phyloP scores from a whole-genome alignment of 495 filamentous ascomycete species.

The Aspergillus cavernicola region DNA sequence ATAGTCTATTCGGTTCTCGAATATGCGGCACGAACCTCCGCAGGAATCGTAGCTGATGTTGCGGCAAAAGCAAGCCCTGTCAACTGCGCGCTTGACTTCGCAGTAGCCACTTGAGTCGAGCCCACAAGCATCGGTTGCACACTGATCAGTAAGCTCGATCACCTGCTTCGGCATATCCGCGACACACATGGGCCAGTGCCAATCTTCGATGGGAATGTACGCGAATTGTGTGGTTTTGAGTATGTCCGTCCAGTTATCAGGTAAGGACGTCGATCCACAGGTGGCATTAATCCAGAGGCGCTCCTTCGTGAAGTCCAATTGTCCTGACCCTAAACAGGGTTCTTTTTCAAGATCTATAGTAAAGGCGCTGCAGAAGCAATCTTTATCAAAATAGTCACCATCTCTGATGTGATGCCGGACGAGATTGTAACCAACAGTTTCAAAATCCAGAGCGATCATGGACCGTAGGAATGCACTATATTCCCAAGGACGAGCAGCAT shows the following conservation, averaged over 20 bases:
- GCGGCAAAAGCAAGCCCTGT: slow-evolving; percentile 19
- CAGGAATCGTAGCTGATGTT: slow-evolving; percentile 16
- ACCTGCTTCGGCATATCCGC: slow-evolving; percentile 10
- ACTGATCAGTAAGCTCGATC: slow-evolving; percentile 8
- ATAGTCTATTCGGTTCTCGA: slow-evolving; percentile 16
- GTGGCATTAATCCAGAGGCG: slow-evolving; percentile 13
- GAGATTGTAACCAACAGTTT: slow-evolving; percentile 14
- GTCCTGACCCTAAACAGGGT: slow-evolving; percentile 4
- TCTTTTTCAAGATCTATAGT: slow-evolving; percentile 2
- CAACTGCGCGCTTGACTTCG: slow-evolving; percentile 9
- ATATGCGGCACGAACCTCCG: slow-evolving; percentile 14
- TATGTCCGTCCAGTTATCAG: slow-evolving; percentile 4
- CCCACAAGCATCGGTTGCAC: slow-evolving; percentile 13
- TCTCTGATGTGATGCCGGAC: neutral
- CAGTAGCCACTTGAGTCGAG: slow-evolving; percentile 10
- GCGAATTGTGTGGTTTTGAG: slow-evolving; percentile 14
- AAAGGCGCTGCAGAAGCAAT: slow-evolving; percentile 11
- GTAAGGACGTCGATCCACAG: slow-evolving; percentile 7
- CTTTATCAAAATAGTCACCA: slow-evolving; percentile 13
- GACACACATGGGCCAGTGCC: slow-evolving; percentile 14
- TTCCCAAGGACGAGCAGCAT: slow-evolving; percentile 15
- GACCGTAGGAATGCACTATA: slow-evolving; percentile 4
- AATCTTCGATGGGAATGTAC: slow-evolving; percentile 11
- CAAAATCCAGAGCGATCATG: slow-evolving; percentile 9
- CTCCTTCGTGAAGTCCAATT: slow-evolving; percentile 14